These are phyloP conservation scores for Lentinus tigrinus DNA, from an alignment of 768 basidiomycete genomes.

Conservation along the genomic window DNA sequence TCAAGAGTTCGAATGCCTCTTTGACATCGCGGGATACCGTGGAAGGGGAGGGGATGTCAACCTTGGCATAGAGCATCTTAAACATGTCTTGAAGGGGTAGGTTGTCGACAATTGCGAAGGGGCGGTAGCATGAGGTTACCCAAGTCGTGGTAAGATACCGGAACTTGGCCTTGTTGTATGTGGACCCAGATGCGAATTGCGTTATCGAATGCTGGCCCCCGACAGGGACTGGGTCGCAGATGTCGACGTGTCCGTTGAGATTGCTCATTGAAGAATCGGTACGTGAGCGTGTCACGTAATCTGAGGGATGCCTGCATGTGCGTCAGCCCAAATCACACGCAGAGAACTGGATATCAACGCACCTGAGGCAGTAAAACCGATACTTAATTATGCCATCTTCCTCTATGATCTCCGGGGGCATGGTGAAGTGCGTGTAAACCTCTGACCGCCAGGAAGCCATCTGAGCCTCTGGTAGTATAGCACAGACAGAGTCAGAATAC, in stretches of 20 bases:
- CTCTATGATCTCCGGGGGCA: too few relatives aligned
- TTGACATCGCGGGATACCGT: too few relatives aligned
- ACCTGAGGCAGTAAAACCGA: too few relatives aligned
- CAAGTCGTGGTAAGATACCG: background rate
- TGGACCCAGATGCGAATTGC: background rate
- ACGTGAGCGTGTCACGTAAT: background rate
- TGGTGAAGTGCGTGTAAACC: too few relatives aligned
- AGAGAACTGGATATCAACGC: too few relatives aligned
- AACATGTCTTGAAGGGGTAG: background rate
- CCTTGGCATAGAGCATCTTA: constrained; percentile 3
- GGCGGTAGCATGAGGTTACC: background rate
- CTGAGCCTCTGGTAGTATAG: too few relatives aligned
- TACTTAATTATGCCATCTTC: too few relatives aligned
- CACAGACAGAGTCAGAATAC: too few relatives aligned
- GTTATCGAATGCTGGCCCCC: background rate
- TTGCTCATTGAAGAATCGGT: constrained; percentile 11
- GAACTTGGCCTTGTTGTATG: background rate
- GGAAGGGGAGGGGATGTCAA: background rate
- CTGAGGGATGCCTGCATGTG: background rate
- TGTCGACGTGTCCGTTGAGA: constrained; percentile 1
- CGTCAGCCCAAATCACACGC: too few relatives aligned
- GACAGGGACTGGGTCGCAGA: background rate
- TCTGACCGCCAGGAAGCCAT: too few relatives aligned
- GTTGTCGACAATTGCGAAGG: constrained; percentile 6
- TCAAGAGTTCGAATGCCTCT: too few relatives aligned